Base-by-base conservation (phyloP, 495 filamentous ascomycete genomes). In the Rostrohypoxylon terebratum region DNA sequence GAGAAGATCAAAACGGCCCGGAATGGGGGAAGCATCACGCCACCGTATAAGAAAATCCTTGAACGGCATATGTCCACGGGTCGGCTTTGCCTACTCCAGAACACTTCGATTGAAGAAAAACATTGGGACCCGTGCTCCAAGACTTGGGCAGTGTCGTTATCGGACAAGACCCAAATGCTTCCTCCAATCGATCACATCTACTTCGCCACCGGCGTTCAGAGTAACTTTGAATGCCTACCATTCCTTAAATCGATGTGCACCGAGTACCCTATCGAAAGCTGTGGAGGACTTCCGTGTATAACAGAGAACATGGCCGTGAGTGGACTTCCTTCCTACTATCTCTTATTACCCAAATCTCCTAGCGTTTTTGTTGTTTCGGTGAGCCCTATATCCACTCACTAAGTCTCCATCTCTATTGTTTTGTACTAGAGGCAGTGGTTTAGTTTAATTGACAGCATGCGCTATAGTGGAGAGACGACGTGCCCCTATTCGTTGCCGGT, bases 151-250 rank as follows among this genome's bases (percentile, higher is more conserved):
- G 69, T 90, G 0, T 73, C 73, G 7, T 84, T 88, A 6, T 76
- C 83, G 34, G 86, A 85, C 1, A 78, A 83, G 6, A 85, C 85
- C 28, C 79, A 83, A 1, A 77, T 81, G 16, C 80, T 89, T 5
- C 84, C 85, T 4, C 75, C 69, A 4, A 86, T 90, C 60, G 88
- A 92, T 76, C 88, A 89, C 78, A 87, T 91, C 68, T 88, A 89
- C 73, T 90, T 87, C 62, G 88, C 90, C 18, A 91, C 89, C 0
- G 89, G 89, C 2, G 81, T 87, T 31, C 69, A 80, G 25, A 78
- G 84, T 3, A 81, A 90, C 67, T 82, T 89, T 20, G 71, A 71
- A 21, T 78, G 82, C 31, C 81, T 89, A 57, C 83, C 86, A 0
- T 79, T 85, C 28, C 77, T 91, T 23, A 79, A 82, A 44, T 77